Evolutionary conservation across 805 yeast species (phyloP).

Genomic region (Kazachstania kunashirensis): DNA sequence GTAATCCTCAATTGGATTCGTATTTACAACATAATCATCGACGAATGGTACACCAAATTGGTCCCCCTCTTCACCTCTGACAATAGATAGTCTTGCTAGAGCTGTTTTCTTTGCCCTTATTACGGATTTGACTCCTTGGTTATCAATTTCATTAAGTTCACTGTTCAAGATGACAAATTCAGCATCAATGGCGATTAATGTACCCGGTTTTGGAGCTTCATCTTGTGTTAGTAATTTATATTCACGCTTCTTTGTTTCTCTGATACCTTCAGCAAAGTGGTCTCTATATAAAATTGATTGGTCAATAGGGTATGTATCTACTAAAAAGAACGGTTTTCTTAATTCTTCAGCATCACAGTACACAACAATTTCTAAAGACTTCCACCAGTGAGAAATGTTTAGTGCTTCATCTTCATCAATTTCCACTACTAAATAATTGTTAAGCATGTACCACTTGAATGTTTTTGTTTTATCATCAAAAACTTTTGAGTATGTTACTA

Average conservation of each 20-base stretch:
- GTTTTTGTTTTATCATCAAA: conserved; percentile 25
- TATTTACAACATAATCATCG: conserved; percentile 82
- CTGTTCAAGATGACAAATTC: conserved; percentile 81
- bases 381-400: conserved; percentile 67
- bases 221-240: conserved; percentile 55
- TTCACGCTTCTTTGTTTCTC: conserved; percentile 50
- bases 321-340: conserved; percentile 37
- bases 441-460: conserved; percentile 69
- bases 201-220: conserved; percentile 68
- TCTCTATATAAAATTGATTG: conserved; percentile 62
- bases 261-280: conserved; percentile 57
- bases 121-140: conserved; percentile 59
- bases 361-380: conserved; percentile 62
- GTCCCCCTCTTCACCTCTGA: conserved; percentile 61
- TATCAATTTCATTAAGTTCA: conserved; percentile 68
- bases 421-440: conserved; percentile 79
- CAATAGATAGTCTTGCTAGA: conserved; percentile 80
- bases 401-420: conserved; percentile 71
- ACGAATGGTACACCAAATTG: conserved; percentile 69
- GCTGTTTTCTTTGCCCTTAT: conserved; percentile 68
- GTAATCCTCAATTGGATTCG: conserved; percentile 67
- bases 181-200: conserved; percentile 88
- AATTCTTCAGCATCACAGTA: conserved; percentile 46
- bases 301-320: conserved; percentile 45
- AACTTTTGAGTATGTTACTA: conserved; percentile 50